A percentile compares a stretch with the other conserved stretches of the same genome.
phyloP scores from a whole-genome alignment of 2,329 filamentous ascomycete genomes.

The Mycosphaerella arachidis region DNA sequence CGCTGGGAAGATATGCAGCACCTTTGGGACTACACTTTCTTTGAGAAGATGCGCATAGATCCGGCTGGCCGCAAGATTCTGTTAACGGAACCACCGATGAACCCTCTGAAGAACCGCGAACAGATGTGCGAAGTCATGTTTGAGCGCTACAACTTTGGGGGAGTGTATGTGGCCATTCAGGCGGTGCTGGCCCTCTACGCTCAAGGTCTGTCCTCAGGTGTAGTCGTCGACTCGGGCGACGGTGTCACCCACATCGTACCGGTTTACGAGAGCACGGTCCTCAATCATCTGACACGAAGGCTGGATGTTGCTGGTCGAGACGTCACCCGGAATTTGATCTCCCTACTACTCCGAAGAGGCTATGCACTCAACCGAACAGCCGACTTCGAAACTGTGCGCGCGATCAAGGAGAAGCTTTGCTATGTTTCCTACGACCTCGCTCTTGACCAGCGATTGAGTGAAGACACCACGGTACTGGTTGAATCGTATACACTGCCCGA shows the following conservation, averaged over 20 bases:
- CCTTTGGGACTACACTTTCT: constrained; percentile 98
- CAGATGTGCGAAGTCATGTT: constrained; percentile 99
- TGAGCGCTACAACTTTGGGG: constrained; percentile 91
- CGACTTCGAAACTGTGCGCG: constrained; percentile 96
- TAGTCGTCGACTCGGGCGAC: constrained; percentile 98
- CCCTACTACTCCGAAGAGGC: constrained; percentile 83
- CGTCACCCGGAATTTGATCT: constrained; percentile 97
- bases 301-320: constrained; percentile 95
- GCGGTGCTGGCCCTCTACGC: constrained; percentile 94
- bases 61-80: constrained; percentile 92
- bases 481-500: constrained; percentile 97
- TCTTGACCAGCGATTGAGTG: constrained; percentile 89
- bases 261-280: constrained; percentile 95
- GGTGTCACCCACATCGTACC: constrained; percentile 98
- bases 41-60: constrained; percentile 93
- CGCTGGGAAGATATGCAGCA: constrained; percentile 99
- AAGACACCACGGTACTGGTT: constrained; percentile 94
- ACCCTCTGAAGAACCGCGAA: constrained; percentile 92
- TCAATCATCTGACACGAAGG: constrained; percentile 91
- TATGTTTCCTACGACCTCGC: constrained; percentile 98
- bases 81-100: constrained; percentile 95
- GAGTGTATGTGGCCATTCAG: constrained; percentile 97
- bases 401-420: constrained; percentile 99
- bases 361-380: constrained; percentile 97
- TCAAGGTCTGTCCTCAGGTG: constrained; percentile 76